Conservation (phyloP, 805 yeast genomes). For the Candida ficus region DNA sequence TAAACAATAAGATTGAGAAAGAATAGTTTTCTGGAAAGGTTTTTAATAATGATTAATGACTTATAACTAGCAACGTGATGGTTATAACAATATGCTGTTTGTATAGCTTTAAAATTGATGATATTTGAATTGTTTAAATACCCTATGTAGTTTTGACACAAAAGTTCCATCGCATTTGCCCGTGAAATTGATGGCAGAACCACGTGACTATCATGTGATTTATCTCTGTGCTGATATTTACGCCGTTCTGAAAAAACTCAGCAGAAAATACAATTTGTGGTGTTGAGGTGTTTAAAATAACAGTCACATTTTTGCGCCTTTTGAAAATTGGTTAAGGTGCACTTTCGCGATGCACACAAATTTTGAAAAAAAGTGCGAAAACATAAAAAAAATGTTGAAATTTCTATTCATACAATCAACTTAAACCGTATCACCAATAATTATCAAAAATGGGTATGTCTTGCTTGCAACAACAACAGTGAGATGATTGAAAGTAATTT, state of each 20-base stretch:
- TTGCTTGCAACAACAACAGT: background rate
- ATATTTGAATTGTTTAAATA: too few relatives aligned
- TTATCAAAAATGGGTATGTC: slow-evolving; percentile 29
- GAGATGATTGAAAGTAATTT: background rate
- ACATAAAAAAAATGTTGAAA: slow-evolving; percentile 9
- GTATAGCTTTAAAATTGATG: too few relatives aligned
- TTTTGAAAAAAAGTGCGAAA: slow-evolving; percentile 2
- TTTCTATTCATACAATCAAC: slow-evolving; percentile 5
- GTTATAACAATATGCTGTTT: too few relatives aligned
- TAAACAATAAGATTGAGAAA: too few relatives aligned
- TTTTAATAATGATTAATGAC: background rate
- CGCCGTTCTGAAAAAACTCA: too few relatives aligned
- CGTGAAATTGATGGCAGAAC: too few relatives aligned
- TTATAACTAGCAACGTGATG: too few relatives aligned
- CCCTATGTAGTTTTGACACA: background rate
- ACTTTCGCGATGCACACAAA: slow-evolving; percentile 9
- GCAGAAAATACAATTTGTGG: slow-evolving; percentile 5
- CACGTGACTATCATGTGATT: background rate
- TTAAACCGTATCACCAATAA: slow-evolving; percentile 18
- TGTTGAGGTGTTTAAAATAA: slow-evolving; percentile 18
- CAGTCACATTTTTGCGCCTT: slow-evolving; percentile 5
- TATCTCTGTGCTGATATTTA: background rate
- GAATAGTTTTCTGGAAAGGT: too few relatives aligned
- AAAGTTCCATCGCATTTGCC: background rate
- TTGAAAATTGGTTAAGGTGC: slow-evolving; percentile 13